phyloP scores from a whole-genome alignment of 441 rosid species.

The Jatropha podagrica region DNA sequence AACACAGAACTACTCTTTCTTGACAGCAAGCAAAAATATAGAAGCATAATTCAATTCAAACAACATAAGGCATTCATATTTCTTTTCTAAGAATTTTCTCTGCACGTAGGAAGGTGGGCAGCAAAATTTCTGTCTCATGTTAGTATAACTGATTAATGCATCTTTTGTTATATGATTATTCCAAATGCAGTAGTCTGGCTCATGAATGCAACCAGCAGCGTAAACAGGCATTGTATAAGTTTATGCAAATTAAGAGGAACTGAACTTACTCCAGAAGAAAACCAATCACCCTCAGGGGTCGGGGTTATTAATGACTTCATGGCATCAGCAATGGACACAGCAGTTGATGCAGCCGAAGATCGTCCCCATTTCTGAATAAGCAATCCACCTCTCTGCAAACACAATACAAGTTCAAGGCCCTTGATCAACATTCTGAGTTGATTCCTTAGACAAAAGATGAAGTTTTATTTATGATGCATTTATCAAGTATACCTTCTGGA shows the following conservation, averaged over 20 bases:
- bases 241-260: not conserved
- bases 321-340: slow-evolving; percentile 87
- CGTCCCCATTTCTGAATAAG: slow-evolving; percentile 97
- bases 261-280: slow-evolving; percentile 80
- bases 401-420: slow-evolving; percentile 2
- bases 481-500: slow-evolving; percentile 63
- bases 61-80: not conserved
- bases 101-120: not conserved
- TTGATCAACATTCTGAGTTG: not conserved
- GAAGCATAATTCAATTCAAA: not conserved
- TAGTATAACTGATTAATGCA: not conserved
- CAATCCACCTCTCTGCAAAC: slow-evolving; percentile 84
- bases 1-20: not conserved
- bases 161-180: slow-evolving; percentile 3
- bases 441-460: not conserved
- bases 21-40: not conserved
- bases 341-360: slow-evolving; percentile 96
- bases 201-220: not conserved
- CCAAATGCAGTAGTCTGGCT: not conserved
- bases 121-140: not conserved
- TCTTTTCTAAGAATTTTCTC: not conserved
- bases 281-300: slow-evolving; percentile 95
- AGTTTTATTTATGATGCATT: not conserved
- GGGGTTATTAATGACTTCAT: slow-evolving; percentile 85
- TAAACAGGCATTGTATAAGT: not conserved